Percentiles rank a stretch among this genome's conserved stretches.
Conservation (phyloP, 495 filamentous ascomycete genomes). For the Lasiosphaeris hirsuta region DNA sequence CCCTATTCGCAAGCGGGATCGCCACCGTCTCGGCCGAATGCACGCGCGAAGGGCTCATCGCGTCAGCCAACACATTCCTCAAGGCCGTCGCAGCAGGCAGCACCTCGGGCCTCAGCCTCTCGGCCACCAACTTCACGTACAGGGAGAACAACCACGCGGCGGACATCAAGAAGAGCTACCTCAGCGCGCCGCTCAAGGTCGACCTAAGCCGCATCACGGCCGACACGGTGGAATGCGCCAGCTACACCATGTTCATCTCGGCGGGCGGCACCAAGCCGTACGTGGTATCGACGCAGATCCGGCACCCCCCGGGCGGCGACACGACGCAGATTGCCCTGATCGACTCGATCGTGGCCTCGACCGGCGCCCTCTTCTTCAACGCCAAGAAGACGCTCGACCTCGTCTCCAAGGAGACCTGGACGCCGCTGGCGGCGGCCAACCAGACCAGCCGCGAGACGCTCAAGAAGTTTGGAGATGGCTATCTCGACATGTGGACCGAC, state of each 20-base stretch:
- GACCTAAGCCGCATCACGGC: slow-evolving; percentile 33
- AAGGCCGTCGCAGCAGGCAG: slow-evolving; percentile 3
- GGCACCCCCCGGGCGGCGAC: slow-evolving; percentile 31
- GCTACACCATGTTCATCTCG: slow-evolving; percentile 39
- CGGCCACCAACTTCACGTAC: slow-evolving; percentile 15
- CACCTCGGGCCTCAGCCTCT: slow-evolving; percentile 9
- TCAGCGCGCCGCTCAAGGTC: slow-evolving; percentile 36
- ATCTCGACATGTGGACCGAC: slow-evolving; percentile 47
- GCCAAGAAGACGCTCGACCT: slow-evolving; percentile 40
- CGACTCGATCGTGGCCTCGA: slow-evolving; percentile 47
- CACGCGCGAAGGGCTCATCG: slow-evolving; percentile 14
- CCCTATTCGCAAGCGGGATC: too few relatives aligned
- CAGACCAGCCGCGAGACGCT: slow-evolving; percentile 37
- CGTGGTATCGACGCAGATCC: slow-evolving; percentile 43
- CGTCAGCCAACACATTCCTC: slow-evolving; percentile 10
- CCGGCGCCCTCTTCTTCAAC: slow-evolving; percentile 47
- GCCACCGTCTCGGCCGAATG: slow-evolving; percentile 8
- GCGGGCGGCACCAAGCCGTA: slow-evolving; percentile 38
- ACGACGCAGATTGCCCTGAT: slow-evolving; percentile 34
- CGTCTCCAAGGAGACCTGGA: slow-evolving; percentile 44
- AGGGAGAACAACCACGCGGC: slow-evolving; percentile 28
- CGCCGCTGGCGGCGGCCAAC: slow-evolving; percentile 22
- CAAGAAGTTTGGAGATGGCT: slow-evolving; percentile 43
- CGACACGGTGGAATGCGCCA: slow-evolving; percentile 40
- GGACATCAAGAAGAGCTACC: slow-evolving; percentile 24